Conservation (phyloP, 768 basidiomycete species). For the Psilocybe subaeruginosa region DNA sequence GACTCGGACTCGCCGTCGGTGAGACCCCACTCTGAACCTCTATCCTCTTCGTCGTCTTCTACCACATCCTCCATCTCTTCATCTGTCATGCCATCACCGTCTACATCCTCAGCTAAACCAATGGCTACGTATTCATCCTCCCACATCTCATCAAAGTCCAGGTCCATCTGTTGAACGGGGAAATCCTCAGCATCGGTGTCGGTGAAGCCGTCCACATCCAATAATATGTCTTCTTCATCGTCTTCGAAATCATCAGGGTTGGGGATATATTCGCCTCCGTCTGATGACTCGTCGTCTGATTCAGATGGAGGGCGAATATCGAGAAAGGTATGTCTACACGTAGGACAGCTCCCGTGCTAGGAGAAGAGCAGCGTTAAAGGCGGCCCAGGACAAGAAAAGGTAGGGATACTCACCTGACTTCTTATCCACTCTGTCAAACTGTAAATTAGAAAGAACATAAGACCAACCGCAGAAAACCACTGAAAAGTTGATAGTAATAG, state of each 20-base stretch:
- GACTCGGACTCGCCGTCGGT: constrained; percentile 43
- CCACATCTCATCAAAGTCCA: constrained; percentile 28
- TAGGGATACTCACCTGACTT: constrained; percentile 42
- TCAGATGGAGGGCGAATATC: constrained; percentile 53
- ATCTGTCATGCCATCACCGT: constrained; percentile 18
- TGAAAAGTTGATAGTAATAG: constrained; percentile 4
- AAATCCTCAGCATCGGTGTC: constrained; percentile 40
- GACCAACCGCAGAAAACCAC: neutral
- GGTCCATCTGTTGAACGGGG: constrained; percentile 43
- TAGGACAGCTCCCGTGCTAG: constrained; percentile 74
- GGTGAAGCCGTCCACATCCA: constrained; percentile 45
- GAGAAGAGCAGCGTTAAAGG: constrained; percentile 6
- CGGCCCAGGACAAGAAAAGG: neutral
- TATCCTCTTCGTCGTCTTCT: constrained; percentile 17
- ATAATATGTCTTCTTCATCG: constrained; percentile 49
- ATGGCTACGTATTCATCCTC: constrained; percentile 14
- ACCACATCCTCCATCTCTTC: constrained; percentile 28
- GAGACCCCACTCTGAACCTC: constrained; percentile 39
- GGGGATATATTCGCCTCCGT: constrained; percentile 70
- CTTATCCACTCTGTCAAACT: constrained; percentile 73
- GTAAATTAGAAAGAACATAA: neutral
- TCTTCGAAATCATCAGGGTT: constrained; percentile 51
- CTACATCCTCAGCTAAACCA: constrained; percentile 10
- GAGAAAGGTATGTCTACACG: constrained; percentile 63
- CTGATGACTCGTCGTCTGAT: constrained; percentile 66